These are phyloP conservation scores for Monilinia polystroma DNA, from an alignment of 2,329 filamentous ascomycete species.

Conservation along the genomic window DNA sequence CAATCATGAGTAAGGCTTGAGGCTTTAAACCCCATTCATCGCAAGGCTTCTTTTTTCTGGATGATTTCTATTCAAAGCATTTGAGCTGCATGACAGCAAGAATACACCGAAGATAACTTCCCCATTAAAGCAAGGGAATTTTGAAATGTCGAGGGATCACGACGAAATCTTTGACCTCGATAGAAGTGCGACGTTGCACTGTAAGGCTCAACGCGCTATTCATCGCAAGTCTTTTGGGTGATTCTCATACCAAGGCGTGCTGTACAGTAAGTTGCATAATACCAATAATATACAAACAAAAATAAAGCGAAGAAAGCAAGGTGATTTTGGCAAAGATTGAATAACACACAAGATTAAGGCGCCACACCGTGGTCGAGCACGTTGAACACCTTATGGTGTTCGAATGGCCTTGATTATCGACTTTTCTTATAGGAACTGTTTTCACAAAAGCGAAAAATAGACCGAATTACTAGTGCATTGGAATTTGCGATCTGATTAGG, in stretches of 20 bases:
- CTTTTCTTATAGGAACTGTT: background rate
- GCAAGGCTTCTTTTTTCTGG: background rate
- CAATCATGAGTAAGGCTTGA: background rate
- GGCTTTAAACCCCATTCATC: background rate
- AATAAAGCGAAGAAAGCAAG: background rate
- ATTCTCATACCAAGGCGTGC: background rate
- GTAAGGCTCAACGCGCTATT: background rate
- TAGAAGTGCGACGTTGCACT: too few species aligned
- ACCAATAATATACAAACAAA: background rate
- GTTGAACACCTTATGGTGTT: background rate
- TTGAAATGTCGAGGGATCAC: background rate
- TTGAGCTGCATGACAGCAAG: background rate
- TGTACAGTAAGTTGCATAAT: background rate
- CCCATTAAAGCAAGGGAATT: background rate
- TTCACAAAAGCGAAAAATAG: background rate
- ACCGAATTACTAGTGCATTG: background rate
- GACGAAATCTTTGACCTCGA: too few species aligned
- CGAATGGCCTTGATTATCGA: background rate
- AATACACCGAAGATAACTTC: too few species aligned
- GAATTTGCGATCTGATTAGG: background rate
- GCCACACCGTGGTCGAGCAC: background rate
- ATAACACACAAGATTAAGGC: background rate
- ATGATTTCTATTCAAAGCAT: background rate
- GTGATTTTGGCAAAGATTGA: background rate
- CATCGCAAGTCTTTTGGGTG: background rate